Percentiles rank a stretch among this genome's conserved stretches.
Conservation (phyloP, 345 rosid genomes). For the Murraya paniculata region DNA sequence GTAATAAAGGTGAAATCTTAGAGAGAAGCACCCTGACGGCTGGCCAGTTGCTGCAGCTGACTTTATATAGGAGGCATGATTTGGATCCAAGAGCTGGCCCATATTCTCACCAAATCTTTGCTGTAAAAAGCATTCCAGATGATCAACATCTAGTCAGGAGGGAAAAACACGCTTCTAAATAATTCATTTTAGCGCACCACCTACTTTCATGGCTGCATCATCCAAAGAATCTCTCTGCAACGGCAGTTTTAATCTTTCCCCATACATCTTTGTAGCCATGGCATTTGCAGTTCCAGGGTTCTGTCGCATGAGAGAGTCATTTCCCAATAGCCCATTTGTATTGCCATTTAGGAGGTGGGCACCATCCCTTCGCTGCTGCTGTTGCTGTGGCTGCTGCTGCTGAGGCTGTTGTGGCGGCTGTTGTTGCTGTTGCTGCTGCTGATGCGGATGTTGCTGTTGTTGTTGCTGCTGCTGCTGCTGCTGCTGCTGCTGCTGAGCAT, state of each 20-base stretch:
- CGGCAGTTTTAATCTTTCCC: slow-evolving; percentile 75
- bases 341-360: slow-evolving; percentile 76
- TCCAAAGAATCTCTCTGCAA: slow-evolving; percentile 85
- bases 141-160: slow-evolving; percentile 6
- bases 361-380: slow-evolving; percentile 75
- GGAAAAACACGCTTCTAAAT: background rate
- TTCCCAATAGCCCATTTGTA: slow-evolving; percentile 77
- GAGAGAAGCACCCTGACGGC: slow-evolving; percentile 75
- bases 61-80: slow-evolving; percentile 87
- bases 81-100: slow-evolving; percentile 84
- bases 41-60: slow-evolving; percentile 76
- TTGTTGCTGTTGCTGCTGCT: slow-evolving; percentile 29
- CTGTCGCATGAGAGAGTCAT: slow-evolving; percentile 77
- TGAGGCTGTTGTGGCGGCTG: slow-evolving; percentile 57
- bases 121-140: slow-evolving; percentile 30
- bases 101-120: slow-evolving; percentile 86
- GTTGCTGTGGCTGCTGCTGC: slow-evolving; percentile 47
- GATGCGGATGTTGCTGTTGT: slow-evolving; percentile 24
- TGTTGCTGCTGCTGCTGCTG: slow-evolving; percentile 46
- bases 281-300: slow-evolving; percentile 78
- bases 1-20: slow-evolving; percentile 16
- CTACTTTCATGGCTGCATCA: slow-evolving; percentile 88
- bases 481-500: slow-evolving; percentile 49
- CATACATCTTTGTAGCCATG: slow-evolving; percentile 83
- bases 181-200: slow-evolving; percentile 30